Percentiles rank a stretch among this genome's conserved stretches.
These are phyloP conservation scores for Flaveria sonorensis DNA, from an alignment of 129 eudicot species.

Conservation along the genomic window DNA sequence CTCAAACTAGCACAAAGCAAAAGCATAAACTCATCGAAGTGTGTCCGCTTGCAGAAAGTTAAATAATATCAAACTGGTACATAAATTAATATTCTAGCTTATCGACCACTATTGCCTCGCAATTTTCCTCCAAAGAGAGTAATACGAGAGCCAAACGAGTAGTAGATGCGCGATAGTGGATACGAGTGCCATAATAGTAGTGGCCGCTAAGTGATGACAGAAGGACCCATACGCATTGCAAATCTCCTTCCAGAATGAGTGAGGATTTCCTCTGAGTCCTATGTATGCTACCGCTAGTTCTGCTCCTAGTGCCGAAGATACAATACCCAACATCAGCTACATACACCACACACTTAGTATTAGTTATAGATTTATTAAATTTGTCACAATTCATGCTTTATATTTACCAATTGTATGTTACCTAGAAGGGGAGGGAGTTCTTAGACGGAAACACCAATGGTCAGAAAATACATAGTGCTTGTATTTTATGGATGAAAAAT, in stretches of 20 bases:
- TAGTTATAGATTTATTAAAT: neutral
- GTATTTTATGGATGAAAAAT: too few relatives aligned
- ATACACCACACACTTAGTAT: neutral
- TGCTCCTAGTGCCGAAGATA: slow-evolving; percentile 76
- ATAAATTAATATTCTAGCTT: too few relatives aligned
- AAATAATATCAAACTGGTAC: too few relatives aligned
- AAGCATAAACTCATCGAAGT: too few relatives aligned
- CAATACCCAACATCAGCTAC: slow-evolving; percentile 72
- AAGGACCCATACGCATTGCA: slow-evolving; percentile 51
- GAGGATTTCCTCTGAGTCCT: slow-evolving; percentile 76
- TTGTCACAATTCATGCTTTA: neutral
- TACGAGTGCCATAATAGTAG: slow-evolving; percentile 44
- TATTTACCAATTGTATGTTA: too few relatives aligned
- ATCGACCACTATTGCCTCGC: too few relatives aligned
- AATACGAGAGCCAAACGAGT: slow-evolving; percentile 53
- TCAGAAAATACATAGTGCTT: too few relatives aligned
- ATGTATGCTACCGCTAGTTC: slow-evolving; percentile 75
- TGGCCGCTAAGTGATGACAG: slow-evolving; percentile 55
- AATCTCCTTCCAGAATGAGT: slow-evolving; percentile 53
- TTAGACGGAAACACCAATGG: too few relatives aligned
- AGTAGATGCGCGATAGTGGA: slow-evolving; percentile 54
- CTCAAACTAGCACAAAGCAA: too few relatives aligned
- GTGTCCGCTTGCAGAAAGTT: too few relatives aligned
- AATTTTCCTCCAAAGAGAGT: neutral
- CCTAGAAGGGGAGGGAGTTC: too few relatives aligned